Base-by-base conservation (phyloP, 192 early-diverging fungal genomes). In the Diversispora epigaea region DNA sequence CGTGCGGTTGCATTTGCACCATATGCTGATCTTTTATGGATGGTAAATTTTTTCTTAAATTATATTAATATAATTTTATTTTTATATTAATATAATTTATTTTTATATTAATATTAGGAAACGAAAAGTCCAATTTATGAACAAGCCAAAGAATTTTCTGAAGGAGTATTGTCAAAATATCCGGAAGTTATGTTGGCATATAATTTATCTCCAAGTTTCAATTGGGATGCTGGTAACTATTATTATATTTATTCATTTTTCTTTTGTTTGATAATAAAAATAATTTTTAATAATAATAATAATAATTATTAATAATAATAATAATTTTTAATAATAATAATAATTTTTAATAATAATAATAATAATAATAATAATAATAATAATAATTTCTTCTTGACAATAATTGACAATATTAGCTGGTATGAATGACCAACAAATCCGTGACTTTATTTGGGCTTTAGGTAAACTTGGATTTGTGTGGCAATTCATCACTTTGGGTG, bases 401-500 rank as follows among this genome's bases (percentile, higher is more conserved):
- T 47, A 32, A 76, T 94, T n/a, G n/a, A n/a, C n/a, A n/a, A n/a
- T n/a, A n/a, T n/a, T 95, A 12, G 95, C 97, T 21, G 95, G 95
- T 54, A 90, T 97, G 91, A 89, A 82, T 45, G 97, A 98, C 81
- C 83, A 89, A 46, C 91, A 97, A 80, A 96, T 98, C 86, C 83
- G 89, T 52, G 80, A 80, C 71, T 98, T 93, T 80, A 90, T 97
- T 62, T 80, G 80, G 19, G 89, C 94, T 69, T 86, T 98, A 32
- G 95, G 93, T 71, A 87, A 87, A 79, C 87, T 97, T 9, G 95
- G 96, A n/a, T 98, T 98, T 85, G 87, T 87, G 46, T 98, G 96
- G 95, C 95, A 98, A 84, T 98, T 98, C 81, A 97, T 96, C 77
- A 98, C 97, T 17, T 85, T 98, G 40, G 95, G 90, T 77, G 96